A percentile compares a stretch with the other conserved stretches of the same genome.
phyloP scores from a whole-genome alignment of 2,329 filamentous ascomycete species.

The Phialophora chinensis region DNA sequence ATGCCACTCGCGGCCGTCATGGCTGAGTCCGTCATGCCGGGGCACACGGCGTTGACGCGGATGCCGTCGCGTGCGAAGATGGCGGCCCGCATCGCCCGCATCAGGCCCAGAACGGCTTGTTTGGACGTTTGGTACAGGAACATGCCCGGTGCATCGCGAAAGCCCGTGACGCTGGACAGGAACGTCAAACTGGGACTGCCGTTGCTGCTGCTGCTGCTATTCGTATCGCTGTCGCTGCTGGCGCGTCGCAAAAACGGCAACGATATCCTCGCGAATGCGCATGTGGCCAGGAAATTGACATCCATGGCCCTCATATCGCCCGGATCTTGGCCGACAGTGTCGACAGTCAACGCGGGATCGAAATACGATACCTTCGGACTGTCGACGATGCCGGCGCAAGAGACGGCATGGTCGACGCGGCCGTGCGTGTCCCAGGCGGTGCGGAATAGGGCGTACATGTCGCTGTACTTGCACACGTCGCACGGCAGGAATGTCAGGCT shows the following conservation, averaged over 20 bases:
- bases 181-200: conserved; percentile 43
- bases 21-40: conserved; percentile 42
- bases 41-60: conserved; percentile 53
- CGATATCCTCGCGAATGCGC: conserved; percentile 56
- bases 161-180: conserved; percentile 55
- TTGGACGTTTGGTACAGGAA: conserved; percentile 56
- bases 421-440: conserved; percentile 50
- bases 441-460: conserved; percentile 55
- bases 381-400: conserved; percentile 55
- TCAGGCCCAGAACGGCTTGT: conserved; percentile 57
- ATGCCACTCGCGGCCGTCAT: conserved; percentile 47
- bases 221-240: conserved; percentile 29
- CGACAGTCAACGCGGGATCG: conserved; percentile 52
- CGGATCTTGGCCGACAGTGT: conserved; percentile 47
- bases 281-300: conserved; percentile 55
- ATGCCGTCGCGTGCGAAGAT: conserved; percentile 50
- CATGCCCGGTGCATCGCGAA: conserved; percentile 56
- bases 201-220: conserved; percentile 33
- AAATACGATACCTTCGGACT: conserved; percentile 50
- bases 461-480: conserved; percentile 55
- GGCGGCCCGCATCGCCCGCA: conserved; percentile 52
- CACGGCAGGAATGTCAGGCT: conserved; percentile 43
- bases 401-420: conserved; percentile 56
- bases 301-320: conserved; percentile 49
- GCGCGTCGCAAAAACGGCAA: conserved; percentile 55